Conservation (phyloP, 2,329 filamentous ascomycete genomes). For the Plectosphaerella plurivora region DNA sequence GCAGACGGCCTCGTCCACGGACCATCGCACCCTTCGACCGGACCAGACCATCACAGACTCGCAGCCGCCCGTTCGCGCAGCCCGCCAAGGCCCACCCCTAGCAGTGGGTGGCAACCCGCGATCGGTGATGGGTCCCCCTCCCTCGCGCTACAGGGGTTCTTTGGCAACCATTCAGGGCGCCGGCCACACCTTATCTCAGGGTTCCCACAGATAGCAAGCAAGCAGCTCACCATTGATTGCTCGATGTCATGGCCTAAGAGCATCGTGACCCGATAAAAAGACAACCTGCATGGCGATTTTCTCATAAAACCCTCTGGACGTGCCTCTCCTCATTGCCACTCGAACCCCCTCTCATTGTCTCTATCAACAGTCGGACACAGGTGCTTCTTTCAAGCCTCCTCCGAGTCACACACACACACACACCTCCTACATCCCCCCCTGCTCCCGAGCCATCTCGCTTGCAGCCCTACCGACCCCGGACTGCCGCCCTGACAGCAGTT, state of each 20-base stretch:
- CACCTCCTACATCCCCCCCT: not conserved
- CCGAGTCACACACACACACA: too few relatives aligned
- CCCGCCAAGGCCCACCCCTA: slow-evolving; percentile 1
- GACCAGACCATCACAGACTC: too few relatives aligned
- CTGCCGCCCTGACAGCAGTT: not conserved
- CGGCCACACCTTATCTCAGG: slow-evolving; percentile 2
- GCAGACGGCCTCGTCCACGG: too few relatives aligned
- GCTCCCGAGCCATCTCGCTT: not conserved
- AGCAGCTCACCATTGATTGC: not conserved
- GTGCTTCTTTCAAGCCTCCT: not conserved
- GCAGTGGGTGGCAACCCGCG: not conserved
- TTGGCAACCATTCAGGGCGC: not conserved
- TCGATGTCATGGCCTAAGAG: slow-evolving; percentile 2
- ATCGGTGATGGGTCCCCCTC: not conserved
- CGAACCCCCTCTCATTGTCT: not conserved
- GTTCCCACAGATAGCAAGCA: slow-evolving; percentile 2
- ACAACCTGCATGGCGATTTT: not conserved
- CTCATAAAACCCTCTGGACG: not conserved
- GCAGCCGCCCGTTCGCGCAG: too few relatives aligned
- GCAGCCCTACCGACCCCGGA: not conserved
- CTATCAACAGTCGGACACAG: not conserved
- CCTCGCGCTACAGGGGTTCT: not conserved
- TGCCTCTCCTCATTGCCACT: not conserved
- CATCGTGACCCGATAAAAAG: not conserved
- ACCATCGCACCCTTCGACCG: too few relatives aligned